Evolutionary conservation across 768 basidiomycete species (phyloP), one percentile per base, ranked within the genome.

Genomic region (Boletus barrowsii): DNA sequence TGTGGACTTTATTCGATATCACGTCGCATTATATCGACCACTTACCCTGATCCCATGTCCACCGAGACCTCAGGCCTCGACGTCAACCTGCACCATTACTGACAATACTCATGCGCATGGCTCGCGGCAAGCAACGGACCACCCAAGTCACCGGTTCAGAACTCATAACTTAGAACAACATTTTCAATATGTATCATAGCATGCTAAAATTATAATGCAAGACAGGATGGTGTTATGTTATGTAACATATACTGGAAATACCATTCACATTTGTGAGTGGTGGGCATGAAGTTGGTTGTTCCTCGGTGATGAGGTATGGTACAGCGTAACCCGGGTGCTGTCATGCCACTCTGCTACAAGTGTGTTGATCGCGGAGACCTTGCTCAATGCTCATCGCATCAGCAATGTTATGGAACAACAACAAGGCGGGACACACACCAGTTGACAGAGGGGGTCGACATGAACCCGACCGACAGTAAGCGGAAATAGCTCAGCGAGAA

Each of bases 1-100:
- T 95, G 47, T 97, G 94, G 94, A 96, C 94, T 9, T 78, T 97
- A 56, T 93, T 94, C 68, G 94, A 97, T 74, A 73, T 87, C 61
- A 84, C 83, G 30, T 80, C 86, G 39, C 74, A 81, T 61, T 88
- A 87, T 68, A 90, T 92, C 64, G 89, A 92, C 64, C 66, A 71
- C 54, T 71, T 84, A 49, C 80, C 81, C 39, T 72, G 51, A 70
- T 44, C 35, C 42, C 43, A 49, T 47, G 46, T 44, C 46, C 36
- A 33, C 35, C 36, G 51, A 56, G 51, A 39, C 39, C 44, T 22
- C 39, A 22, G 22, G 22, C 22, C 22, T 22, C 22, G 22, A 22
- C 22, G 22, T 22, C 1, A 8, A 37, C 30, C 29, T 22, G 39
- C 51, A 49, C 48, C 36, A 35, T 49, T 53, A 56, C 33, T 45